These are phyloP conservation scores for Lactarius hatsudake DNA, from an alignment of 768 basidiomycete genomes.

Conservation along the genomic window DNA sequence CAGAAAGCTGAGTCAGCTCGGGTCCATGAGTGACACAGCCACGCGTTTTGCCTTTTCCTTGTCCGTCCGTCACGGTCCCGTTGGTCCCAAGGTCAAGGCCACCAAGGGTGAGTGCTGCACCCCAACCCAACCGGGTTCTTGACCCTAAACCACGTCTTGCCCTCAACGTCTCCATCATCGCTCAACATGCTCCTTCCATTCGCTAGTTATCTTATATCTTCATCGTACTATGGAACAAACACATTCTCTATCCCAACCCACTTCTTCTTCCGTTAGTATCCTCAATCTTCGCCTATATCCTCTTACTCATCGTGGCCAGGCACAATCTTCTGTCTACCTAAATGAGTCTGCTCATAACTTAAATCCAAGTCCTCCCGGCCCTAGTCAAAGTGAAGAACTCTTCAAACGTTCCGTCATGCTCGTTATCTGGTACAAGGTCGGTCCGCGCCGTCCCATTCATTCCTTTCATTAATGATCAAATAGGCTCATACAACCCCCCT, in stretches of 20 bases:
- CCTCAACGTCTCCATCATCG: slow-evolving; percentile 9
- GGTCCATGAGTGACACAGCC: slow-evolving; percentile 26
- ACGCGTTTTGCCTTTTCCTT: slow-evolving; percentile 24
- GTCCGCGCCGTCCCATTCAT: slow-evolving; percentile 12
- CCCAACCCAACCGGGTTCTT: slow-evolving; percentile 3
- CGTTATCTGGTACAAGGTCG: slow-evolving; percentile 68
- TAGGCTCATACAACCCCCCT: slow-evolving; percentile 29
- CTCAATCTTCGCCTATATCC: neutral
- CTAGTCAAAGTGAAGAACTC: slow-evolving; percentile 35
- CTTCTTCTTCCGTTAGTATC: slow-evolving; percentile 22
- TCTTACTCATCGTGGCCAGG: slow-evolving; percentile 7
- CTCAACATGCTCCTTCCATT: slow-evolving; percentile 18
- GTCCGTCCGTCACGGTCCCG: slow-evolving; percentile 22
- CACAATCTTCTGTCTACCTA: slow-evolving; percentile 19
- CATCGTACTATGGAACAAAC: slow-evolving; percentile 18
- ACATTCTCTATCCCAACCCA: slow-evolving; percentile 11
- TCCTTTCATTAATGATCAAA: slow-evolving; percentile 8
- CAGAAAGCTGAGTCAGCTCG: slow-evolving; percentile 12
- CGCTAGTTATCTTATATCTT: neutral
- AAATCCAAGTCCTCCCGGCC: slow-evolving; percentile 5
- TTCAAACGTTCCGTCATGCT: slow-evolving; percentile 57
- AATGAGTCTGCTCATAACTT: slow-evolving; percentile 16
- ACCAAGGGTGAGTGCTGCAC: slow-evolving; percentile 19
- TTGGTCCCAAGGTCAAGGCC: slow-evolving; percentile 20
- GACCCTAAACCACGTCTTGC: slow-evolving; percentile 6